Conservation (phyloP, 768 basidiomycete species). For the Termitomyces sp. region DNA sequence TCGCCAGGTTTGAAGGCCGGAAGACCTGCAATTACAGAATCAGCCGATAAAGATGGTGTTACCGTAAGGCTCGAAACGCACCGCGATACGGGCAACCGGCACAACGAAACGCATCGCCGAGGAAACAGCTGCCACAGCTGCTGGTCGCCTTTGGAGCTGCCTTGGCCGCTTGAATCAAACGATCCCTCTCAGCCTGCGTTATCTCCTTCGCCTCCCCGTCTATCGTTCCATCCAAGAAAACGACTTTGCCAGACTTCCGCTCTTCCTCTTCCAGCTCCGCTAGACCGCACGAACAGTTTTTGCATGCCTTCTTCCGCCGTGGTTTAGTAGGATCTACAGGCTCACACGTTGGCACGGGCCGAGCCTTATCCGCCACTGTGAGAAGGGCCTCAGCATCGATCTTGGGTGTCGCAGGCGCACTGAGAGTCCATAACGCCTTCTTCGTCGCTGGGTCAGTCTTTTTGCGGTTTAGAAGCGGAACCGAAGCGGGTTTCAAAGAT, state of each 20-base stretch:
- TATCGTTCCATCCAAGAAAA: conserved; percentile 64
- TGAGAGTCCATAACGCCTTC: conserved; percentile 86
- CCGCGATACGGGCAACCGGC: conserved; percentile 94
- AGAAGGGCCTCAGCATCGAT: conserved; percentile 85
- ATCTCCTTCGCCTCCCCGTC: conserved; percentile 58
- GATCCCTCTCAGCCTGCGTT: conserved; percentile 56
- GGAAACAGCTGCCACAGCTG: conserved; percentile 95
- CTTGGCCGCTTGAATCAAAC: conserved; percentile 60
- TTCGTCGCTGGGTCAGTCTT: conserved; percentile 68
- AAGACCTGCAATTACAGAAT: conserved; percentile 55
- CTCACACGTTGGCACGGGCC: conserved; percentile 76
- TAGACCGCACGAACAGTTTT: conserved; percentile 94
- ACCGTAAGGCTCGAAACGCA: conserved; percentile 38
- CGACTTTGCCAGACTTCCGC: conserved; percentile 51
- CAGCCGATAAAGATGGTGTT: neutral
- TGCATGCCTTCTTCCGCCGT: conserved; percentile 90
- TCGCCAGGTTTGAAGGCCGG: conserved; percentile 98
- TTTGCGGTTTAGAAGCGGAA: conserved; percentile 51
- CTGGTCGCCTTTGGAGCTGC: conserved; percentile 86
- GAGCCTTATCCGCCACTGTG: conserved; percentile 75
- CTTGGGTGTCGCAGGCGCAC: conserved; percentile 60
- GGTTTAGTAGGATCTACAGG: conserved; percentile 49
- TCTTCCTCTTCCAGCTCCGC: conserved; percentile 92
- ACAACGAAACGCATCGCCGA: conserved; percentile 98
- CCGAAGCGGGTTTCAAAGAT: conserved; percentile 42